Evolutionary conservation across 129 eudicot species (phyloP).

Genomic region (Saposhnikovia divaricata): DNA sequence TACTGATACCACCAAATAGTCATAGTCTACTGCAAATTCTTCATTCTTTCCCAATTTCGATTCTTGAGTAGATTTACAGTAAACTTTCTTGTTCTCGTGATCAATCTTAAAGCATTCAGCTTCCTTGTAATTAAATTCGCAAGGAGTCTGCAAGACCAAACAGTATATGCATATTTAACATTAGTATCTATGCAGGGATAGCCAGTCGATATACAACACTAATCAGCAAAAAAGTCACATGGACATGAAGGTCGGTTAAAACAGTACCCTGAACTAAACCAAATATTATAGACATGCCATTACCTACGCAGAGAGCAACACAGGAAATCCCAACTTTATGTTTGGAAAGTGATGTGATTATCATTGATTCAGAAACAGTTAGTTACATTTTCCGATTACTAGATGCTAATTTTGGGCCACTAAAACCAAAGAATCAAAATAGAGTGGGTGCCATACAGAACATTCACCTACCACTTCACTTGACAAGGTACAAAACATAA

Average conservation of each 20-base stretch:
- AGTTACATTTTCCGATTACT: not conserved
- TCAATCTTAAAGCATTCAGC: constrained; percentile 87
- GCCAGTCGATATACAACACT: not conserved
- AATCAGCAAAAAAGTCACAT: not conserved
- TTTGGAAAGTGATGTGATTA: not conserved
- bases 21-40: constrained; percentile 66
- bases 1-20: constrained; percentile 61
- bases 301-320: not conserved
- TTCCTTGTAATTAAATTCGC: constrained; percentile 48
- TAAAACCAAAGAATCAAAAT: not conserved
- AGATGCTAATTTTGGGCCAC: not conserved
- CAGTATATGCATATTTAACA: not conserved
- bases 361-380: not conserved
- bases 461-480: no score
- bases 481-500: no score
- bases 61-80: constrained; percentile 40
- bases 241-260: not conserved
- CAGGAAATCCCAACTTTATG: not conserved
- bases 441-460: no score
- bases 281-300: not conserved
- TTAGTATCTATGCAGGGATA: not conserved
- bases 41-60: constrained; percentile 36
- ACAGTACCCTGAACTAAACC: not conserved
- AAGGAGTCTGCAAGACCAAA: constrained; percentile 40
- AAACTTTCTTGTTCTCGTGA: constrained; percentile 49